Base-by-base conservation (phyloP, 2,329 filamentous ascomycete genomes). In the Neophaeococcomyces aloes region DNA sequence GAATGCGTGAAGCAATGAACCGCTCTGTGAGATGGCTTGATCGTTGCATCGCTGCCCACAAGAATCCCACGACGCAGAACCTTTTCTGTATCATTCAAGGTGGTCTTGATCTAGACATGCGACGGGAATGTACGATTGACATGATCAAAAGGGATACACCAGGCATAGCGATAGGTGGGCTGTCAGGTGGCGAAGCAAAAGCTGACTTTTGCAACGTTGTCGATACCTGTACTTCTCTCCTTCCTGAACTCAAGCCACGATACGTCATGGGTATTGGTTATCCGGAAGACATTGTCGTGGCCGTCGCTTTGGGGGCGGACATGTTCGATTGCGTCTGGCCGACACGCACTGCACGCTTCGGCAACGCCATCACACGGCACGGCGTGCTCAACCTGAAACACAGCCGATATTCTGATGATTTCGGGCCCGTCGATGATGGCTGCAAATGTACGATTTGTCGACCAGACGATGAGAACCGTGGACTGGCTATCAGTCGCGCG, bases 311-410 rank as follows among this genome's bases (percentile, higher is more conserved):
- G 1, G 91, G 91, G 3, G 91, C 91, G 38, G 91, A 98, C 65
- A 98, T 98, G 91, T 98, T 98, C 61, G 91, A 98, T 65, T 98
- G 93, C 59, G 91, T 98, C 5, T 98, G 91, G 91, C 93, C 91
- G 1, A 96, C 91, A 3, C 75, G 91, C 42, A 98, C 91, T 29
- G 91, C 91, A 6, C 79, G 91, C 27, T 98, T 98, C 59, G 91
- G 93, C 47, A 95, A 95, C 59, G 91, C 89, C 29, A 77, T 98
- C 46, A 95, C 89, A 2, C 75, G 78, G 44, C 57, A 70, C 32
- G 93, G 91, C 8, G 76, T 86, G n/a, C 67, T 95, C 35, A 95
- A 94, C 61, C 68, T 98, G 36, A 81, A 85, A 48, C 80, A 89
- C 59, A 75, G 80, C 19, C 70, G 71, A 34, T 95, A 79, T 59